Base-by-base conservation (phyloP, 805 yeast species). In the Candida sphagnicola region DNA sequence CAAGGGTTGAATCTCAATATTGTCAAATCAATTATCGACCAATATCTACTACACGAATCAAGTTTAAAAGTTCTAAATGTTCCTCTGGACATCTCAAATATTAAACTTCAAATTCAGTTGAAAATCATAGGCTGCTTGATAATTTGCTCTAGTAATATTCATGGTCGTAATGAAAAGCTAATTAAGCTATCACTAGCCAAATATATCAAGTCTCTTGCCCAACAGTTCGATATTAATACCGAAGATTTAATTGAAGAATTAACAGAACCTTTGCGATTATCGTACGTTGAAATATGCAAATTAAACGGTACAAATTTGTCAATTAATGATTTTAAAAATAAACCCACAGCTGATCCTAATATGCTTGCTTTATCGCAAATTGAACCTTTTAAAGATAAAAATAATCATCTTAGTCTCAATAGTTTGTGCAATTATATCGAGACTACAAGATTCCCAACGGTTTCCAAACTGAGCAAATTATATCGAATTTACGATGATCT, bases 391-490 rank as follows among this genome's bases (percentile, higher is more conserved):
- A 43, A 41, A 32, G 45, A 50, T 32, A 41, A 34, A 10, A 45
- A 50, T 18, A 61, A 59, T 8, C 38, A 46, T 8, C 37, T 61
- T 11, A 50, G 52, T 17, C 49, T 52, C 19, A 44, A 44, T 1
- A 40, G 41, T 4, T 38, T 65, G 5, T 55, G 62, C 38, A 18
- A 40, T 3, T 62, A 57, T 38, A 55, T 64, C 5, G 38, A 42
- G 6, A 36, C 28, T 2, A 40, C 42, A 6, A 41, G 50, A 10
- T 58, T 51, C 36, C 39, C 34, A 3, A 28, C 34, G 3, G 24
- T 18, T 4, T n/a, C 31, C 5, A 38, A 34, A 4, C 37, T 10
- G 15, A 24, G 19, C 13, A 41, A 43, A 17, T 28, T 54, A 17
- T 51, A 46, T 39, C 49, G 53, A 14, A 45, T 51, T 13, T 58